Evolutionary conservation across 768 basidiomycete species (phyloP).

Genomic region (Dacryopinax spathularia): DNA sequence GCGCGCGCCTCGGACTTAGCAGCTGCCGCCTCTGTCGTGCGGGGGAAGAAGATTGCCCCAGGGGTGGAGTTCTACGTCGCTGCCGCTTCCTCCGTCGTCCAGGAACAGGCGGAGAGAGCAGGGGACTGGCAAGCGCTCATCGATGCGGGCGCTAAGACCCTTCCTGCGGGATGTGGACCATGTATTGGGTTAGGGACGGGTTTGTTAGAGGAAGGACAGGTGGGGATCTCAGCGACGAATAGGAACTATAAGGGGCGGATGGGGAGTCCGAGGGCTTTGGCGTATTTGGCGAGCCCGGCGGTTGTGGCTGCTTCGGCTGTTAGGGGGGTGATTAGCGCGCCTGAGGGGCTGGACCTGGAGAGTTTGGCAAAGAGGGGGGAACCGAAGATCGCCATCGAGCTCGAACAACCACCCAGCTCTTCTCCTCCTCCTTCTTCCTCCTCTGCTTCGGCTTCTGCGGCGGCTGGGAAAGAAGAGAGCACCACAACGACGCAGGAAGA

Average conservation of each 20-base stretch:
- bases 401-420: slow-evolving; percentile 5
- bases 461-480: slow-evolving; percentile 18
- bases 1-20: slow-evolving; percentile 90
- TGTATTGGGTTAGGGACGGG: slow-evolving; percentile 95
- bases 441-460: slow-evolving; percentile 19
- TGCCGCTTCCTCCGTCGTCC: slow-evolving; percentile 83
- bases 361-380: slow-evolving; percentile 31
- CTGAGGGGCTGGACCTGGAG: slow-evolving; percentile 46
- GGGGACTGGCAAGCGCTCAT: slow-evolving; percentile 85
- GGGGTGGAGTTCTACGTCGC: slow-evolving; percentile 97
- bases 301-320: slow-evolving; percentile 94
- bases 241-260: slow-evolving; percentile 98
- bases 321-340: slow-evolving; percentile 79
- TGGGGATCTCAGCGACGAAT: slow-evolving; percentile 95
- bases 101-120: slow-evolving; percentile 67
- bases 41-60: slow-evolving; percentile 62
- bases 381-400: slow-evolving; percentile 26
- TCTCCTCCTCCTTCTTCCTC: no score
- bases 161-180: slow-evolving; percentile 94
- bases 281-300: slow-evolving; percentile 90
- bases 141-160: slow-evolving; percentile 75
- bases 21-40: slow-evolving; percentile 79
- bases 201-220: slow-evolving; percentile 83
- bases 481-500: slow-evolving; percentile 37
- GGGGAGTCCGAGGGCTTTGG: slow-evolving; percentile 89